A percentile compares a stretch with the other conserved stretches of the same genome.
phyloP scores from a whole-genome alignment of 2,329 filamentous ascomycete genomes.

The Trichoderma sp. region DNA sequence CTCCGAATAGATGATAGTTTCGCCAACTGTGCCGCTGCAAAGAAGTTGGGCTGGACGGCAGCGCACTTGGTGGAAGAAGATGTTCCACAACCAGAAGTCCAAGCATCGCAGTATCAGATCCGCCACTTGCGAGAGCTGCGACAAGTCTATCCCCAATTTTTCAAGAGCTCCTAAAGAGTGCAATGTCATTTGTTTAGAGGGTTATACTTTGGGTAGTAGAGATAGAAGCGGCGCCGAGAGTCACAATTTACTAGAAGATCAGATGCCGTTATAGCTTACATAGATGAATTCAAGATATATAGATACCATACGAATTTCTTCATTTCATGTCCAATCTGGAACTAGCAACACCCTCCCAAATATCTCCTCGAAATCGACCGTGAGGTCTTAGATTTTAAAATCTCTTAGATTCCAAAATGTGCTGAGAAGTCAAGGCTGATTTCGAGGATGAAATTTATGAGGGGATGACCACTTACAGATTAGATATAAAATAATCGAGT shows the following conservation, averaged over 20 bases:
- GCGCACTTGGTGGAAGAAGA: slow-evolving; percentile 83
- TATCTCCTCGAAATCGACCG: background rate
- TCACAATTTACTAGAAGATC: background rate
- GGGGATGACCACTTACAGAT: too few relatives aligned
- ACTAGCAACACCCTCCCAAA: background rate
- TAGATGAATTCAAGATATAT: background rate
- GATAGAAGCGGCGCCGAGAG: background rate
- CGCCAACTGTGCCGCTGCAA: slow-evolving; percentile 75
- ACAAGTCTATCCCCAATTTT: slow-evolving; percentile 77
- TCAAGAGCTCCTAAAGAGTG: slow-evolving; percentile 55
- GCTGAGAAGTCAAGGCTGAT: background rate
- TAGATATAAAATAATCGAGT: background rate
- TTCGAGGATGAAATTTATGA: background rate
- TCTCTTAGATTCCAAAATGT: background rate
- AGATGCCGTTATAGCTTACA: background rate
- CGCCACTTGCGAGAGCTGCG: slow-evolving; percentile 74
- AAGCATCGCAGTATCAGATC: slow-evolving; percentile 74
- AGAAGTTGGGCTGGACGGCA: slow-evolving; percentile 80
- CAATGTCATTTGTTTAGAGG: background rate
- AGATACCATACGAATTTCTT: background rate
- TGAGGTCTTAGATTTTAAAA: too few relatives aligned
- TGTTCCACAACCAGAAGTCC: slow-evolving; percentile 61
- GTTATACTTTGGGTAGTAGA: background rate
- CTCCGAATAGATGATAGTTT: slow-evolving; percentile 73
- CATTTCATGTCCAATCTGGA: background rate